Evolutionary conservation across 176 grass and related monocot species (phyloP).

Genomic region (Oryza meyeriana): DNA sequence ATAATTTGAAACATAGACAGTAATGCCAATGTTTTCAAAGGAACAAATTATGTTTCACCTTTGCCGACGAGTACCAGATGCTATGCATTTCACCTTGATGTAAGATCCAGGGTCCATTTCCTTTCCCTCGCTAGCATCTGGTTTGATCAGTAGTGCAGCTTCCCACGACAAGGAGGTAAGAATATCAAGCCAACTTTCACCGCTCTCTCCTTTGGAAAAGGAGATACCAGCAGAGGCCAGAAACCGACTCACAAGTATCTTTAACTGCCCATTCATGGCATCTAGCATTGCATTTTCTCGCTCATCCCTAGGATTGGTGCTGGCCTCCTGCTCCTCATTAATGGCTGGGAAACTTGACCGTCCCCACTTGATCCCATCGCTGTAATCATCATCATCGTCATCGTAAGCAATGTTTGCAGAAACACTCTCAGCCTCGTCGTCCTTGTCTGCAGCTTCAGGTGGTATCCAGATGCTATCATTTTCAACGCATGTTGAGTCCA

Average conservation of each 20-base stretch:
- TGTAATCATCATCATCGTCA: conserved; percentile 53
- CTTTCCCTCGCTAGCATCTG: conserved; percentile 79
- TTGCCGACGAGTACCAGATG: conserved; percentile 68
- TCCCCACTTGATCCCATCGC: conserved; percentile 65
- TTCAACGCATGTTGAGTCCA: conserved; percentile 14
- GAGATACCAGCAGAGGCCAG: conserved; percentile 69
- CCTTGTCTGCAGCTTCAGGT: conserved; percentile 71
- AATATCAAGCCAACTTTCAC: conserved; percentile 76
- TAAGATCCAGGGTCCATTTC: conserved; percentile 97
- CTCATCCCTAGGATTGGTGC: conserved; percentile 44
- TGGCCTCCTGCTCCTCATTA: conserved; percentile 40
- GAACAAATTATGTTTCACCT: conserved; percentile 48
- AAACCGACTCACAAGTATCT: conserved; percentile 85
- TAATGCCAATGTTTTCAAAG: neutral
- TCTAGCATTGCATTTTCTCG: conserved; percentile 83
- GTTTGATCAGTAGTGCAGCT: conserved; percentile 82
- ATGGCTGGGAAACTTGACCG: conserved; percentile 54
- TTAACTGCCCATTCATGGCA: conserved; percentile 95
- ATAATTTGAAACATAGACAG: conserved; percentile 20
- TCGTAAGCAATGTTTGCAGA: conserved; percentile 42
- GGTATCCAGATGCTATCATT: conserved; percentile 59
- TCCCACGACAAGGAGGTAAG: conserved; percentile 85
- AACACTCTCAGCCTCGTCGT: conserved; percentile 45
- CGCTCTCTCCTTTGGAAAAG: conserved; percentile 37
- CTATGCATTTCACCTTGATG: conserved; percentile 95